A percentile compares a stretch with the other conserved stretches of the same genome.
phyloP scores from a whole-genome alignment of 2,329 filamentous ascomycete genomes.

The Pyricularia sp. region DNA sequence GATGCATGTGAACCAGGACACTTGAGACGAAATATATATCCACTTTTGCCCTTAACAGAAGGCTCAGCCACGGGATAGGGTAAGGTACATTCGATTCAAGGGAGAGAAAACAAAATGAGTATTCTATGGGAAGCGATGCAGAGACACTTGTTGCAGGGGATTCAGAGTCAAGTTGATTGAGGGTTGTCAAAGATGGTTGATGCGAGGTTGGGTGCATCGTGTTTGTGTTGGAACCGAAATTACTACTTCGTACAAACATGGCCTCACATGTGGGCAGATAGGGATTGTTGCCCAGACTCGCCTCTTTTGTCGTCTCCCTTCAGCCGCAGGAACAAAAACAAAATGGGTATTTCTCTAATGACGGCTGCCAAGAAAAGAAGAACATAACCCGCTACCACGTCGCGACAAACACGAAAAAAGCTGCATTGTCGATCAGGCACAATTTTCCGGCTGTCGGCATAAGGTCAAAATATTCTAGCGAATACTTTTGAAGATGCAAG shows the following conservation, averaged over 20 bases:
- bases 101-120: not conserved
- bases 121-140: not conserved
- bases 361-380: not conserved
- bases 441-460: not conserved
- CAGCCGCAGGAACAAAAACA: not conserved
- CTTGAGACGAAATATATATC: conserved; percentile 4
- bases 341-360: not conserved
- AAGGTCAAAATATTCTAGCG: not conserved
- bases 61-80: not conserved
- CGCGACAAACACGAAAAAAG: not conserved
- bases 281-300: not conserved
- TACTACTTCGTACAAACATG: not conserved
- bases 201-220: not conserved
- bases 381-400: not conserved
- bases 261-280: not conserved
- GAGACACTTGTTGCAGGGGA: not conserved
- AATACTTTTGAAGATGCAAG: not conserved
- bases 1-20: not conserved
- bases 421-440: not conserved
- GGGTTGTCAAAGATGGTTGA: too few relatives aligned
- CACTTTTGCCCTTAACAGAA: not conserved
- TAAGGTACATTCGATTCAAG: not conserved
- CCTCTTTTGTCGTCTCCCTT: not conserved
- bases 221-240: not conserved
- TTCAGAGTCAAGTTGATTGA: not conserved